phyloP scores from a whole-genome alignment of 768 basidiomycete species.

The Pholiota conissans region DNA sequence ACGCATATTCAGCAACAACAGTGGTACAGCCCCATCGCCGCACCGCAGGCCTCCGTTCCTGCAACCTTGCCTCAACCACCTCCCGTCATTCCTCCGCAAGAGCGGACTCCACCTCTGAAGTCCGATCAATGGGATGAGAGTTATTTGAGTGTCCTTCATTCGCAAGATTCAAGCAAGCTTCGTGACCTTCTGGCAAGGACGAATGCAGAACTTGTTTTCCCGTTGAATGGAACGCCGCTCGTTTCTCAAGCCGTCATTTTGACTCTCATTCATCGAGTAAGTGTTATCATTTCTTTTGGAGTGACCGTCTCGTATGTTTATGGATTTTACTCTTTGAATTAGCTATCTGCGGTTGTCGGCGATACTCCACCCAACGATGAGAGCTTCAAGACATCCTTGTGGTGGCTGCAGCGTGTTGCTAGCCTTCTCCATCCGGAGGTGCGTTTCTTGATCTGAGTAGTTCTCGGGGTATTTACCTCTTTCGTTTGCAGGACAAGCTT shows the following conservation, averaged over 20 bases:
- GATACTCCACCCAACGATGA: conserved; percentile 68
- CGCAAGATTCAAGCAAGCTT: conserved; percentile 72
- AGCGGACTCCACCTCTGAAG: conserved; percentile 55
- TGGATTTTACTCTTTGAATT: conserved; percentile 4
- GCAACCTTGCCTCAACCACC: conserved; percentile 64
- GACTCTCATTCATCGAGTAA: conserved; percentile 79
- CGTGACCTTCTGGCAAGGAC: conserved; percentile 72
- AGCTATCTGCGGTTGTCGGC: conserved; percentile 75
- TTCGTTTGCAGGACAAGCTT: conserved; percentile 60
- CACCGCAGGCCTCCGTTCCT: conserved; percentile 82
- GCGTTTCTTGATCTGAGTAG: conserved; percentile 22
- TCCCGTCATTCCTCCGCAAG: conserved; percentile 34
- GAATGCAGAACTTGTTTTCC: conserved; percentile 81
- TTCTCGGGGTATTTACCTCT: background rate
- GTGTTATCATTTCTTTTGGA: conserved; percentile 27
- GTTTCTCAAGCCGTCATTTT: conserved; percentile 84
- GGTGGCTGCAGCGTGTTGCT: conserved; percentile 84
- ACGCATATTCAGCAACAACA: conserved; percentile 27
- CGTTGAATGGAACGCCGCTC: conserved; percentile 64
- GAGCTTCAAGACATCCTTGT: conserved; percentile 75
- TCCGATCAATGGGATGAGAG: conserved; percentile 84
- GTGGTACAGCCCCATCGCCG: conserved; percentile 74
- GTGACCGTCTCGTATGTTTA: background rate
- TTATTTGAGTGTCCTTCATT: conserved; percentile 74
- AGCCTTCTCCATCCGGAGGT: conserved; percentile 73